Base-by-base conservation (phyloP, 129 eudicot genomes). In the Lonicera japonica region DNA sequence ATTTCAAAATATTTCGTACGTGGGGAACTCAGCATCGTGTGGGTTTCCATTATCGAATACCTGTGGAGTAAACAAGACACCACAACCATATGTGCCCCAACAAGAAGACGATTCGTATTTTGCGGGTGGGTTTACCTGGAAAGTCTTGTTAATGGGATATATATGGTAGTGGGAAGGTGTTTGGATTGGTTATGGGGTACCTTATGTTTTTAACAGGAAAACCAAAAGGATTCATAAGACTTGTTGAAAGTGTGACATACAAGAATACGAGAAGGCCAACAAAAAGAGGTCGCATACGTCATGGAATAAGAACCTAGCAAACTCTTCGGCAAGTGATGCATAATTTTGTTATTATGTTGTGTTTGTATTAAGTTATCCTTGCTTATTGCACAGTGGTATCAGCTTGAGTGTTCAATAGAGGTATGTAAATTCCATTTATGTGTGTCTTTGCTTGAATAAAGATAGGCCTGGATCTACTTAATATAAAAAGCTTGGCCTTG, bases 81-180 rank as follows among this genome's bases (percentile, higher is more conserved):
- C 16, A 10, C 12, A 45, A 18, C 17, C 54, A 25, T 7, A 24
- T 17, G 24, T 0, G 12, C 11, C 11, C 3, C n/a, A 25, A 12
- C 6, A 24, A 17, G 64, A 71, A 21, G 59, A 51, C 0, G 61
- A 60, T 48, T 25, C 54, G 1, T 14, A 36, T 54, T 52, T 62
- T 43, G 15, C 54, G 16, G 43, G 58, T 18, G 75, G 39, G 24
- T 61, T 71, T 25, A 71, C 75, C 5, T 71, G 75, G 75, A 6
- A 58, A 58, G 18, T 50, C 23, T 58, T 68, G 5, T 11, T 68
- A 34, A 58, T 68, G 21, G 73, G 75, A n/a, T n/a, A n/a, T n/a
- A 8, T 71, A 71, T 55, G 63, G 75, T n/a, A 38, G 69, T 25
- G 75, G 75, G 21, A 14, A 15, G 11, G 2, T 70, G 8, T 4